A percentile compares a stretch with the other conserved stretches of the same genome.
phyloP scores from a whole-genome alignment of 2,329 filamentous ascomycete species.

The Endothia cerciana region DNA sequence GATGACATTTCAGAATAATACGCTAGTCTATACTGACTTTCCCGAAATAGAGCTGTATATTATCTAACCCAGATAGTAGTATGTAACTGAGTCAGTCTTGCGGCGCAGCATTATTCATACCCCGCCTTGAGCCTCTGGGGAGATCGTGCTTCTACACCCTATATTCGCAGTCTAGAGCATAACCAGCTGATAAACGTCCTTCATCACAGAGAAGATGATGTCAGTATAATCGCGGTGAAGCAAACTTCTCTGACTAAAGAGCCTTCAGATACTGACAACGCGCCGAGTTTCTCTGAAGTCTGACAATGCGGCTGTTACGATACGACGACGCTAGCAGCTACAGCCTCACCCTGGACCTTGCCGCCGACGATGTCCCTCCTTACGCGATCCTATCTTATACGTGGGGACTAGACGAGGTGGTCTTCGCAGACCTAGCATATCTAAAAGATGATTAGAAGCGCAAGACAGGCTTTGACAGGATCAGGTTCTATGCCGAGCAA shows the following conservation, averaged over 20 bases:
- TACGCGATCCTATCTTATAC: neutral
- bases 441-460: neutral
- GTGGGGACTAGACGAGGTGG: neutral
- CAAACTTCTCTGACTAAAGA: neutral
- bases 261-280: neutral
- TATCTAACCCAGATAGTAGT: too few species aligned
- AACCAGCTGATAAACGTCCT: neutral
- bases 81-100: too few species aligned
- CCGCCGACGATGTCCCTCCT: neutral
- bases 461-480: slow-evolving; percentile 6
- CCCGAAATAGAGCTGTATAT: too few species aligned
- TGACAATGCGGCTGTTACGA: neutral
- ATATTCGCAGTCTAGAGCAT: too few species aligned
- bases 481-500: slow-evolving; percentile 9
- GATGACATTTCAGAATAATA: too few species aligned
- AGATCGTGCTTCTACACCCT: neutral
- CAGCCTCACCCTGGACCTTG: neutral
- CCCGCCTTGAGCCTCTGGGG: neutral
- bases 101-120: too few species aligned
- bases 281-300: neutral
- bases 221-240: neutral
- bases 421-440: neutral
- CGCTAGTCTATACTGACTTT: too few species aligned
- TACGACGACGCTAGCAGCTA: neutral
- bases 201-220: neutral